phyloP scores from a whole-genome alignment of 768 basidiomycete genomes.

The Brasilioporus rufonigricans region DNA sequence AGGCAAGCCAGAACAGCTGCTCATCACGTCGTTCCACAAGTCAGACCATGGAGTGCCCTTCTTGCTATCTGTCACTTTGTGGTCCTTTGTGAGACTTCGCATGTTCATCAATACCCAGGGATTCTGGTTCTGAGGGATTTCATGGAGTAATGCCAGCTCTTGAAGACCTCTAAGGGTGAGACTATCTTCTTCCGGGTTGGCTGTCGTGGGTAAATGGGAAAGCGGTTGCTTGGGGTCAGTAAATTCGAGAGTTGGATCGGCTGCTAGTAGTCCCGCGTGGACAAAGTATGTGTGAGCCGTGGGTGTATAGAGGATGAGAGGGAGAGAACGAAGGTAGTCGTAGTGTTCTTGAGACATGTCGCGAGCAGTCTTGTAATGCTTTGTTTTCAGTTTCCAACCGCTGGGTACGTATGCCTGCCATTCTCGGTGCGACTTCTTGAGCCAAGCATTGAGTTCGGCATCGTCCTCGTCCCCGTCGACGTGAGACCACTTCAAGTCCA shows the following conservation, averaged over 20 bases:
- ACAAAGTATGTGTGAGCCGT: constrained; percentile 73
- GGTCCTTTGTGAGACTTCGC: constrained; percentile 37
- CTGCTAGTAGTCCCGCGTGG: constrained; percentile 80
- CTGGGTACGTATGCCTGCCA: constrained; percentile 57
- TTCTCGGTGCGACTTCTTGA: constrained; percentile 32
- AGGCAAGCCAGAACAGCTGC: constrained; percentile 51
- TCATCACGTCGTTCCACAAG: constrained; percentile 69
- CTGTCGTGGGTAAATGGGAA: constrained; percentile 50
- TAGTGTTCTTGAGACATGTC: constrained; percentile 62
- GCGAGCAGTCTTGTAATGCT: constrained; percentile 75
- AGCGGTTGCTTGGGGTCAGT: constrained; percentile 66
- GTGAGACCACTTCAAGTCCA: constrained; percentile 45
- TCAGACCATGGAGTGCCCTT: constrained; percentile 74
- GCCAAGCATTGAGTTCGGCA: constrained; percentile 37
- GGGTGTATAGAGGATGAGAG: constrained; percentile 73
- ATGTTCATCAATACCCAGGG: constrained; percentile 64
- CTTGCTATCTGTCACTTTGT: constrained; percentile 28
- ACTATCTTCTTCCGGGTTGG: constrained; percentile 19
- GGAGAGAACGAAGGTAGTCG: constrained; percentile 71
- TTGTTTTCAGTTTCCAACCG: constrained; percentile 72
- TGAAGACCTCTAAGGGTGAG: constrained; percentile 51
- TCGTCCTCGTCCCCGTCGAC: constrained; percentile 28
- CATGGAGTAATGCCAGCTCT: constrained; percentile 62
- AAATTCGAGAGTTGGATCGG: constrained; percentile 55
- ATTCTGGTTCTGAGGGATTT: constrained; percentile 73